A percentile compares a stretch with the other conserved stretches of the same genome.
These are phyloP conservation scores for Anethum foeniculum DNA, from an alignment of 140 eudicot species.

Conservation along the genomic window DNA sequence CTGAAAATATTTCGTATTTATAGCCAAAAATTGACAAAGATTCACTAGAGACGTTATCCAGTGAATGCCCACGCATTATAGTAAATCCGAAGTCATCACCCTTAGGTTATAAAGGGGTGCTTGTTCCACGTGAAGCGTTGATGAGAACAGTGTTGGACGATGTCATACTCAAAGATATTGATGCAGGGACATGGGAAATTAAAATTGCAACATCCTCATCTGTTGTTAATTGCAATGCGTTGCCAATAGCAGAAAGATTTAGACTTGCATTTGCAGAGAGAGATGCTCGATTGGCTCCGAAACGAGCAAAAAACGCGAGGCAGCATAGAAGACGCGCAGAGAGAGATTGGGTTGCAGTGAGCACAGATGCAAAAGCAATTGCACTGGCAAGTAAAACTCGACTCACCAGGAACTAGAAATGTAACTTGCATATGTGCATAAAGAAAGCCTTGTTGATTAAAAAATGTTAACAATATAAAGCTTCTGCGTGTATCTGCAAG, in stretches of 20 bases:
- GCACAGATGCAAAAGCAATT: conserved; percentile 59
- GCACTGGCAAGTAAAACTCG: conserved; percentile 68
- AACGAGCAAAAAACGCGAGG: conserved; percentile 91
- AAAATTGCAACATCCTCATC: conserved; percentile 19
- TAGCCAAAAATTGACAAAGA: conserved; percentile 86
- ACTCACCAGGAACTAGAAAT: conserved; percentile 21
- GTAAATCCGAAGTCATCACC: conserved; percentile 78
- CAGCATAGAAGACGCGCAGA: conserved; percentile 80
- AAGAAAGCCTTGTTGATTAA: background rate
- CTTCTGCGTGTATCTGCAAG: background rate
- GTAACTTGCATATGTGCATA: background rate
- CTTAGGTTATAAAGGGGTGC: conserved; percentile 55
- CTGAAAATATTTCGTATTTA: conserved; percentile 9
- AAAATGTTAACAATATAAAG: background rate
- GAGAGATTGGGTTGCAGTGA: conserved; percentile 55
- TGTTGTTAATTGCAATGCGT: conserved; percentile 30
- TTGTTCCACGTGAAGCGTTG: conserved; percentile 61
- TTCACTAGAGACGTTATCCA: conserved; percentile 49
- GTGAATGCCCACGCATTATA: conserved; percentile 68
- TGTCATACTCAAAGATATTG: conserved; percentile 49
- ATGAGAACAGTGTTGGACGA: conserved; percentile 45
- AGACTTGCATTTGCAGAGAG: conserved; percentile 89
- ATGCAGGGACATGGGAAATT: conserved; percentile 64
- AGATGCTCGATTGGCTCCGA: conserved; percentile 84
- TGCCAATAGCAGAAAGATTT: conserved; percentile 85